Base-by-base conservation (phyloP, 2,329 filamentous ascomycete genomes). In the Pseudopithomyces chartarum region DNA sequence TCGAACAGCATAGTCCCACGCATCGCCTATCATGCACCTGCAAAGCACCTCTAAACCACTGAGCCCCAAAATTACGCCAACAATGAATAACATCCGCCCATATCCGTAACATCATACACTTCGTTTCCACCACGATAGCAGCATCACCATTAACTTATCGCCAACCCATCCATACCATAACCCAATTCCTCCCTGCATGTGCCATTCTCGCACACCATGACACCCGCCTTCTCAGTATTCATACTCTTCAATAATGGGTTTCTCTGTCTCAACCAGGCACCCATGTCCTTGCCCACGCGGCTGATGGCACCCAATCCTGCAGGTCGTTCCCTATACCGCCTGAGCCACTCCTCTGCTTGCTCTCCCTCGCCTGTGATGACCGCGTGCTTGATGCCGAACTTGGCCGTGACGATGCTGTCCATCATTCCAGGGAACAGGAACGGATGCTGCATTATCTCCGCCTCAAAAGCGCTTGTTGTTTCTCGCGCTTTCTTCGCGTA, bases 401-500 rank as follows among this genome's bases (percentile, higher is more conserved):
- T 85, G 3, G 88, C 85, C 1, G 87, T 86, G 10, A 97, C 91
- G 2, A 98, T 86, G 0, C 85, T 85, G 3, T 86, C 85, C 66
- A 98, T 82, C 65, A 98, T 82, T 3, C 90, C 90, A 0, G 91
- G 88, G 76, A 96, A 98, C 2, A 98, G 82, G 82, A 95, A 96
- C 0, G 95, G 92, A 67, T 98, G 92, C 74, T 98, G 92, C 69
- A 96, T 82, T 64, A 97, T 87, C 78, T 99, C 95, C 0, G 90
- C 89, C 65, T 96, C 91, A 64, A 99, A 99, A 0, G 92, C 91
- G 57, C 87, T 86, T 59, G 93, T 86, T 0, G 92, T 95, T 63
- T 90, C 85, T 49, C 85, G 84, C 0, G 92, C 92, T 49, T 87
- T 81, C 50, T 80, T 79, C 0, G 82, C 82, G 68, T 91, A 93